These are phyloP conservation scores for Aspergillus leporis DNA, from an alignment of 495 filamentous ascomycete genomes.

Conservation along the genomic window DNA sequence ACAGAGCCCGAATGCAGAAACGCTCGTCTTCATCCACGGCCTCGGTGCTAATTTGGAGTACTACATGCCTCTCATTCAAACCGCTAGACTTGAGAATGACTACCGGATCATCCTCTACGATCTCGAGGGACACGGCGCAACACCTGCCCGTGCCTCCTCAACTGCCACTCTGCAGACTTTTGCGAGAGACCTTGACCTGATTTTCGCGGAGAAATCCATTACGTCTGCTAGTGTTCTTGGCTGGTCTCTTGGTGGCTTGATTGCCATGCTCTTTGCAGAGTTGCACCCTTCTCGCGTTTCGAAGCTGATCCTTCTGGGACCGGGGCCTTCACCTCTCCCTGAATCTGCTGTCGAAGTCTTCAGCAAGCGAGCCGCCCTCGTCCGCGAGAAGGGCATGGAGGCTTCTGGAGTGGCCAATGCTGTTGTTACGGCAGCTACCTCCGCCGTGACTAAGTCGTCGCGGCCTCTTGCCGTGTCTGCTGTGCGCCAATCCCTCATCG, in stretches of 20 bases:
- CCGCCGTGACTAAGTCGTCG: constrained; percentile 30
- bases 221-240: constrained; percentile 14
- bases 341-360: constrained; percentile 26
- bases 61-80: constrained; percentile 42
- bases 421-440: constrained; percentile 33
- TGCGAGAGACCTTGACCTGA: constrained; percentile 39
- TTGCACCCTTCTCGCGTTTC: constrained; percentile 34
- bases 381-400: constrained; percentile 44
- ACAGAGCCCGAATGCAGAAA: constrained; percentile 15
- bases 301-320: constrained; percentile 35
- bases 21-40: constrained; percentile 54
- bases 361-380: constrained; percentile 36
- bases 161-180: constrained; percentile 42
- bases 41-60: constrained; percentile 44
- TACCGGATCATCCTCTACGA: constrained; percentile 45
- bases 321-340: constrained; percentile 35
- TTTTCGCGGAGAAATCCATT: constrained; percentile 27
- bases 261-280: constrained; percentile 42
- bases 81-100: constrained; percentile 29
- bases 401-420: constrained; percentile 36
- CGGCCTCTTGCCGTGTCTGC: constrained; percentile 41
- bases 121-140: constrained; percentile 56
- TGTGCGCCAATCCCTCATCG: constrained; percentile 39
- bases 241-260: constrained; percentile 48
- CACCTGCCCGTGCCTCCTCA: constrained; percentile 43